These are phyloP conservation scores for Ligustrum vulgare DNA, from an alignment of 257 asterid species.

Conservation along the genomic window DNA sequence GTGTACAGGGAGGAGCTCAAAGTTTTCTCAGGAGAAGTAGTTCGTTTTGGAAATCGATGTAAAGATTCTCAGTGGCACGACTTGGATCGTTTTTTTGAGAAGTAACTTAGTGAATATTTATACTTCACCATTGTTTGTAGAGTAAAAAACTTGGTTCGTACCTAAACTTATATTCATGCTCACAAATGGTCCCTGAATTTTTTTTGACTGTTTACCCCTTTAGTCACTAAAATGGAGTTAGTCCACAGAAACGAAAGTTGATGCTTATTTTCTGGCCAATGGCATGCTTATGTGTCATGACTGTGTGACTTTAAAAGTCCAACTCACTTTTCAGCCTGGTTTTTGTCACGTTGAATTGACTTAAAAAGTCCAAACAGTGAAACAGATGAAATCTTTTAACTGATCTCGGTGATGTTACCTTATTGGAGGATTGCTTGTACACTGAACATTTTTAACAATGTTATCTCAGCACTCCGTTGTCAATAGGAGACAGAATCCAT, in stretches of 20 bases:
- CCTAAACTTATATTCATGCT: neutral
- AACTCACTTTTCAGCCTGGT: neutral
- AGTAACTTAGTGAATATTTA: conserved; percentile 44
- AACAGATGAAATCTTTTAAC: neutral
- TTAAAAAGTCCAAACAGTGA: neutral
- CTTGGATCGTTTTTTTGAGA: conserved; percentile 75
- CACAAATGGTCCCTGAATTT: neutral
- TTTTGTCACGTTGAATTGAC: neutral
- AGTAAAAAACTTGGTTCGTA: neutral
- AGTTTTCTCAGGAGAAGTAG: conserved; percentile 69
- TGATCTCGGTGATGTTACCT: neutral
- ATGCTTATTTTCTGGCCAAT: neutral
- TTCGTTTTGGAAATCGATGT: conserved; percentile 85
- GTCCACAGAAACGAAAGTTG: neutral
- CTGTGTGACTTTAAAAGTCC: neutral
- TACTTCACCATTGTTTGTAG: conserved; percentile 8
- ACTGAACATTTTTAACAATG: neutral
- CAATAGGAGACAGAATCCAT: neutral
- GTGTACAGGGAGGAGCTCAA: conserved; percentile 69
- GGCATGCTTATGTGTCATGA: neutral
- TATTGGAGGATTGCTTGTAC: neutral
- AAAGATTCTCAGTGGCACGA: conserved; percentile 92
- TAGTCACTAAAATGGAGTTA: neutral
- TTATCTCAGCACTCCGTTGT: neutral
- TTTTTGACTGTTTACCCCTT: neutral